Evolutionary conservation across 2,329 filamentous ascomycete species (phyloP).

Genomic region (Alternaria panax): DNA sequence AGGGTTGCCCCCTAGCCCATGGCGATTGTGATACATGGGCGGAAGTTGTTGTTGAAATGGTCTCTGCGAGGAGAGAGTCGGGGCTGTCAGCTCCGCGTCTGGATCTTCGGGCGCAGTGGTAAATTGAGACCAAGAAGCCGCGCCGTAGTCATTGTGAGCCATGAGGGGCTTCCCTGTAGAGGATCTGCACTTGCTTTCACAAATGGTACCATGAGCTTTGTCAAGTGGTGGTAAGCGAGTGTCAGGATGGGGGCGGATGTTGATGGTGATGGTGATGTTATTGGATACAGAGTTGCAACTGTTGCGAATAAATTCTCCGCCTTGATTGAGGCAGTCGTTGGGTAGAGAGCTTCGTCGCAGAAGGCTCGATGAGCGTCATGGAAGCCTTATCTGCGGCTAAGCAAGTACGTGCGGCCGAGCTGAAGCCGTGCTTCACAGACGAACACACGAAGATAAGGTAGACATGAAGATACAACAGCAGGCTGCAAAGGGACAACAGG

Average conservation of each 20-base stretch:
- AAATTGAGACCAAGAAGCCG: conserved; percentile 25
- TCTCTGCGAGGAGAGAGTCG: conserved; percentile 24
- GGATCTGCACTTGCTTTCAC: not conserved
- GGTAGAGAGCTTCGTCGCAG: conserved; percentile 8
- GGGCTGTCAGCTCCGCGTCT: conserved; percentile 29
- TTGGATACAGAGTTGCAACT: not conserved
- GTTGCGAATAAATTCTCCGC: not conserved
- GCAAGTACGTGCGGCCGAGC: conserved; percentile 22
- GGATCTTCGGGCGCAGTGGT: conserved; percentile 26
- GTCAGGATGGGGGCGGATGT: not conserved
- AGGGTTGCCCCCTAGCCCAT: conserved; percentile 14
- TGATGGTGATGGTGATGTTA: not conserved
- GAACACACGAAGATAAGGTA: conserved; percentile 12
- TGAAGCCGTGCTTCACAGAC: conserved; percentile 29
- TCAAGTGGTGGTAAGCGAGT: conserved; percentile 2
- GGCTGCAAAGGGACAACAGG: conserved; percentile 11
- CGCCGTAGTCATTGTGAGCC: conserved; percentile 38
- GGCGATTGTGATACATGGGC: conserved; percentile 18
- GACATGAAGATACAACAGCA: conserved; percentile 4
- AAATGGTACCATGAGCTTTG: not conserved
- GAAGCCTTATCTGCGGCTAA: conserved; percentile 28
- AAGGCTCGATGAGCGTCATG: conserved; percentile 19
- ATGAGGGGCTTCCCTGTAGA: conserved; percentile 23
- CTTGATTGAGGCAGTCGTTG: conserved; percentile 9
- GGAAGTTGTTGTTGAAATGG: conserved; percentile 23